Conservation (phyloP, 208 protist genomes). For the Zelonia costaricensis region DNA sequence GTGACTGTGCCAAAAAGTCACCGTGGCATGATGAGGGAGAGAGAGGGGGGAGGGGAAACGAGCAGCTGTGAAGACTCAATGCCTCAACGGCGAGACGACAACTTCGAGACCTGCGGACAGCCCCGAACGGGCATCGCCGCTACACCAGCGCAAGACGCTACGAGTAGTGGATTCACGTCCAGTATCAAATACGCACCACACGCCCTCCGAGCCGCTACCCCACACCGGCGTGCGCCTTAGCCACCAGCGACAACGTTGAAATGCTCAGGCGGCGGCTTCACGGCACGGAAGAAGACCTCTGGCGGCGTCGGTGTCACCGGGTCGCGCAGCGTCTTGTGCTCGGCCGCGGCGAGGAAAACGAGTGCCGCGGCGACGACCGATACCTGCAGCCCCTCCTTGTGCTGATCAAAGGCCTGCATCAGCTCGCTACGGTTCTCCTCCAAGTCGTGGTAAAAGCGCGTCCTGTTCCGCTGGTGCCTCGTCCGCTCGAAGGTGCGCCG, state of each 20-base stretch:
- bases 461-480: conserved; percentile 42
- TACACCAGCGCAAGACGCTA: too few relatives aligned
- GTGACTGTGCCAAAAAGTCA: too few relatives aligned
- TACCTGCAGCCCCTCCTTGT: conserved; percentile 53
- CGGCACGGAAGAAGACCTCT: conserved; percentile 49
- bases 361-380: conserved; percentile 60
- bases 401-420: conserved; percentile 34
- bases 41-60: background rate
- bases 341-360: conserved; percentile 56
- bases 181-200: too few relatives aligned
- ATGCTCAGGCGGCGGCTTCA: conserved; percentile 56
- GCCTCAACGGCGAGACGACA: too few relatives aligned
- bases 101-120: too few relatives aligned
- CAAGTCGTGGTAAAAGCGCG: conserved; percentile 55
- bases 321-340: conserved; percentile 43
- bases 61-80: too few relatives aligned
- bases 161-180: too few relatives aligned
- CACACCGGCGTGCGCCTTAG: conserved; percentile 8
- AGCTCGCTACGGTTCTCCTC: conserved; percentile 48
- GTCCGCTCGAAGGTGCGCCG: conserved; percentile 65
- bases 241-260: conserved; percentile 67
- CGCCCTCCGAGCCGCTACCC: too few relatives aligned
- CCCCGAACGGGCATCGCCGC: too few relatives aligned
- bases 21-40: too few relatives aligned
- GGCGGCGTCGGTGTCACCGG: conserved; percentile 41